phyloP scores from a whole-genome alignment of 331 rosid genomes.

The Malus hybrid region DNA sequence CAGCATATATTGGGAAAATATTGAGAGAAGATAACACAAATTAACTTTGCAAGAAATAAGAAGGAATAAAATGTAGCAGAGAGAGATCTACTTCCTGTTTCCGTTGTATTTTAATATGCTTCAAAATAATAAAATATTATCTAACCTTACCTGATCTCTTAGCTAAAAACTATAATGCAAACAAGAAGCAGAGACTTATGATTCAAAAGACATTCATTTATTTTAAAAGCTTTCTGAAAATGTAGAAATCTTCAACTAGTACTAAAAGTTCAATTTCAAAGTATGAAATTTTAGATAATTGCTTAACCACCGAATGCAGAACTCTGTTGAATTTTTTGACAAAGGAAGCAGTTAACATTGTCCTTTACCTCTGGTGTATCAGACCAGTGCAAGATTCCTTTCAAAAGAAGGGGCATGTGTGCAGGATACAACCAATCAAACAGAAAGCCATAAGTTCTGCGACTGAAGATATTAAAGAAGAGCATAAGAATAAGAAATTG shows the following conservation, averaged over 20 bases:
- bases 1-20: conserved; percentile 5
- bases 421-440: conserved; percentile 99
- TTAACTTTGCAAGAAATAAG: background rate
- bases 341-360: conserved; percentile 1
- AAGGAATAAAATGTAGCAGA: background rate
- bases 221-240: background rate
- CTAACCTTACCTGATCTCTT: background rate
- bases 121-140: background rate
- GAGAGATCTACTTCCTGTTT: background rate
- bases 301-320: background rate
- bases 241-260: background rate
- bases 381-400: conserved; percentile 89
- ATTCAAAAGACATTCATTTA: background rate
- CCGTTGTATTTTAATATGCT: background rate
- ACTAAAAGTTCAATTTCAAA: background rate
- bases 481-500: background rate
- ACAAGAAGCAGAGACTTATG: background rate
- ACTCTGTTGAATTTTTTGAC: background rate
- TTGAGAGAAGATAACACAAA: background rate
- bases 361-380: conserved; percentile 90
- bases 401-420: conserved; percentile 79
- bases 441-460: conserved; percentile 85
- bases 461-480: conserved; percentile 48
- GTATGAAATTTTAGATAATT: background rate
- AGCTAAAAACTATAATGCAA: background rate